Base-by-base conservation (phyloP, 2,329 filamentous ascomycete genomes). In the Fusarium humuli region DNA sequence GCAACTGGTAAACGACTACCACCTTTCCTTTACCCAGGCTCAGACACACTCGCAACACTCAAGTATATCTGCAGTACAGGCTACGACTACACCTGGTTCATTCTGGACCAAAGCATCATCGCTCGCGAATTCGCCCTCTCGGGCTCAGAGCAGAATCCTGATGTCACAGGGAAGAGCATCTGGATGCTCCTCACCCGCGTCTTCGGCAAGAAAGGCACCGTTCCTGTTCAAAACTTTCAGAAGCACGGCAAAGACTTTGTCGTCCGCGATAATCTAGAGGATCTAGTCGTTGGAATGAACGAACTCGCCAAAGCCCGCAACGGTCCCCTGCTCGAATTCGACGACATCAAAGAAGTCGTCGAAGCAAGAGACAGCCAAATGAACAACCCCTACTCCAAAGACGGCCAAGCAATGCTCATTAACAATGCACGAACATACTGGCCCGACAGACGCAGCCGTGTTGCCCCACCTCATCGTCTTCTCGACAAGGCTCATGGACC, bases 1-100 rank as follows among this genome's bases (percentile, higher is more conserved):
- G 88, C 88, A 16, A 85, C 82, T 0, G 88, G 88, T 56, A 86
- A 87, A 72, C 81, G 88, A 5, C 79, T 90, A 0, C 88, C 88
- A 0, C 83, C 86, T 0, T 85, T 84, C 63, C 79, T 89, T 2
- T 90, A 81, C 76, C 88, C 88, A 0, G 88, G 88, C 2, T 80
- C 81, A 32, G 88, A 90, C 73, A 90, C 87, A 0, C 77, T 89
- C 7, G 84, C 80, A 1, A 90, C 88, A 3, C 81, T 90, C 18
- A 85, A 85, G 78, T 78, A 89, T 72, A 90, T 90, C 65, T 88
- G 87, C 80, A 78, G 76, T 68, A 90, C 88, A 0, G 88, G 88
- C 1, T 85, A 88, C 77, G 87, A 89, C 75, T 90, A 90, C 79
- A 85, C 84, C 3, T 90, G 88, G 88, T 90, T 90, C 78, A 83